Base-by-base conservation (phyloP, 2,329 filamentous ascomycete species). In the Setomelanomma holmii region DNA sequence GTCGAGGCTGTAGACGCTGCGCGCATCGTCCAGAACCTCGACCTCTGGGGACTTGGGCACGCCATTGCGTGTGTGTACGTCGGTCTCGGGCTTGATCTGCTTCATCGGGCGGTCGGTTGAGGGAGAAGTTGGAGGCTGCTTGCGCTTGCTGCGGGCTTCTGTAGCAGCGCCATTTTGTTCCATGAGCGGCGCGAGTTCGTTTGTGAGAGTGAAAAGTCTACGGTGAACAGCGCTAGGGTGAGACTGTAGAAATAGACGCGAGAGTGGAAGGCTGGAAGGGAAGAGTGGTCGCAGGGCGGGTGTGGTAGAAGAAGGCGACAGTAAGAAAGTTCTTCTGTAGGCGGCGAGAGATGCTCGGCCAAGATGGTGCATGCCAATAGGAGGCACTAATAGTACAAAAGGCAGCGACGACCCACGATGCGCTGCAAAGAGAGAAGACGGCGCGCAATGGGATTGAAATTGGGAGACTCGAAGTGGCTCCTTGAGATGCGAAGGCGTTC, bases 51-150 rank as follows among this genome's bases (percentile, higher is more conserved):
- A 59, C 19, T 56, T 50, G 43, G 60, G 56, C 30, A 63, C 54
- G 38, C 70, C 71, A 52, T 75, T 74, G 48, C 64, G 61, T 16
- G 76, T 74, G 43, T 80, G 73, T 45, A 59, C 47, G 70, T 78
- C 68, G 16, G 58, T 58, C 58, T 84, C 80, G 14, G 80, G 77
- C 60, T 80, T 82, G 47, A 82, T 74, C 51, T 84, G 82, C 71
- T 85, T 85, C 57, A 79, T 73, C 1, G 83, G 82, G 48, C 82
- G 80, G 53, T 84, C 81, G 45, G 53, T 46, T 49, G 74, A 72
- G 30, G 80, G 75, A 14, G 64, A 63, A 19, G 78, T 75, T 14
- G 81, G 79, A 58, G 79, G 82, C 64, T 80, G 80, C 73, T 84
- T 85, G 71, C 83, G 82, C 74, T 85, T 85, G 61, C 75, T 63